Base-by-base conservation (phyloP, 2,329 filamentous ascomycete genomes). In the Cercospora zeae-maydis region DNA sequence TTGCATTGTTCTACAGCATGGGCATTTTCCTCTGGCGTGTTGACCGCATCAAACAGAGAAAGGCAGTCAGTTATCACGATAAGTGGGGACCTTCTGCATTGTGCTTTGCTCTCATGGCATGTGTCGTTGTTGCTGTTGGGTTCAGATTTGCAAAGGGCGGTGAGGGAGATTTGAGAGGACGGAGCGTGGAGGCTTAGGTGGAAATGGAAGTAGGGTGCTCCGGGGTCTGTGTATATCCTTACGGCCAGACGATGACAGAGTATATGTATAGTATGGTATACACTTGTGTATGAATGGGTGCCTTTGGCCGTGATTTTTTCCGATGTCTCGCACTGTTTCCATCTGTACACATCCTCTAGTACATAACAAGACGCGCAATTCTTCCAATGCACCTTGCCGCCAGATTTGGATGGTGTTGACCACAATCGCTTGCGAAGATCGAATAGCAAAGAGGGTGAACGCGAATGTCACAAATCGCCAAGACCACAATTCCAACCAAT, bases 11-110 rank as follows among this genome's bases (percentile, higher is more conserved):
- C 61, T 99, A 99, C 77, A 90, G 88, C 21, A 87, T 96, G 42
- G 84, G 83, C 53, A 86, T 96, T 58, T 99, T 97, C 75, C 80
- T 96, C 21, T 96, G 95, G 85, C 86, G 95, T 61, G 93, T 95
- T 69, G 82, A 85, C 66, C 91, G 91, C 65, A 98, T 98, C 73
- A 86, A 91, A 68, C 88, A 88, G 70, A 84, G 93, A 58, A 87
- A 88, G 66, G 91, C 90, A n/a, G 92, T 93, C 42, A 89, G 87
- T 70, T 99, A 95, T 77, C 95, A 98, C 75, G 95, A 99, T 76
- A 88, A 86, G 69, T 90, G 88, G 83, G 95, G 95, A 0, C 93
- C 95, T 0, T 92, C 84, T 3, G 78, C 87, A 21, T 82, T 99
- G 33, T 96, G 92, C 70, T 72, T 83, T 8, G 84, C 90, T 2